A percentile compares a stretch with the other conserved stretches of the same genome.
Evolutionary conservation across 257 asterid species (phyloP).

Genomic region (Perilla frutescens): DNA sequence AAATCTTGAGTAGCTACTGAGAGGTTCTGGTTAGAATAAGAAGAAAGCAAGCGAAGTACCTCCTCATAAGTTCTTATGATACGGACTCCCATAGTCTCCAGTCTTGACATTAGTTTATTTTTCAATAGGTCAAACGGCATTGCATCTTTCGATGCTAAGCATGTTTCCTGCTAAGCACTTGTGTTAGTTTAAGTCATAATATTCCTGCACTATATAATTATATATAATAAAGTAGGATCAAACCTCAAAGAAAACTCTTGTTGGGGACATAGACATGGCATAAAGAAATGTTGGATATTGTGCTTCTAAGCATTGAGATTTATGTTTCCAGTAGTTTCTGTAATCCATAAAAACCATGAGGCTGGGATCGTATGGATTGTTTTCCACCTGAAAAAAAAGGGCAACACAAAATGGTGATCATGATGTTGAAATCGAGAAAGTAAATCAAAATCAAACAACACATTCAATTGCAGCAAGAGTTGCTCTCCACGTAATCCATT

Average conservation of each 20-base stretch:
- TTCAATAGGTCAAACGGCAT: constrained; percentile 89
- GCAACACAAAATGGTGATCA: neutral
- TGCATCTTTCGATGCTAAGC: constrained; percentile 95
- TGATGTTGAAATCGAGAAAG: constrained; percentile 3
- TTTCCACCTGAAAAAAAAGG: constrained; percentile 69
- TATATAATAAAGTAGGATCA: constrained; percentile 20
- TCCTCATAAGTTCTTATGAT: constrained; percentile 81
- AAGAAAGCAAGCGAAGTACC: constrained; percentile 49
- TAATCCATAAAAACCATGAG: constrained; percentile 99
- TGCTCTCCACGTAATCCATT: neutral
- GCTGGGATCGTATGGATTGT: constrained; percentile 90
- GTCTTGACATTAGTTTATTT: constrained; percentile 82
- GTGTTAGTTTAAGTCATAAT: constrained; percentile 20
- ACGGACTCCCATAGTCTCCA: constrained; percentile 86
- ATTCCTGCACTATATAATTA: neutral
- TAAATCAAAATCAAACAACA: neutral
- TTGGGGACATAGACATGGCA: constrained; percentile 88
- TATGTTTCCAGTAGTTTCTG: constrained; percentile 66
- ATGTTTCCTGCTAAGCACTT: constrained; percentile 74
- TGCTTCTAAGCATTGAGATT: constrained; percentile 61
- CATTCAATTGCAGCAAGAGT: constrained; percentile 8
- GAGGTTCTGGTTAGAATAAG: neutral
- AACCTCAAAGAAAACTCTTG: constrained; percentile 96
- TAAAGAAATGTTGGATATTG: constrained; percentile 95
- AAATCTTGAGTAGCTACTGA: constrained; percentile 1